These are phyloP conservation scores for Scheffersomyces parashehatae DNA, from an alignment of 1,139 yeast species.

Conservation along the genomic window DNA sequence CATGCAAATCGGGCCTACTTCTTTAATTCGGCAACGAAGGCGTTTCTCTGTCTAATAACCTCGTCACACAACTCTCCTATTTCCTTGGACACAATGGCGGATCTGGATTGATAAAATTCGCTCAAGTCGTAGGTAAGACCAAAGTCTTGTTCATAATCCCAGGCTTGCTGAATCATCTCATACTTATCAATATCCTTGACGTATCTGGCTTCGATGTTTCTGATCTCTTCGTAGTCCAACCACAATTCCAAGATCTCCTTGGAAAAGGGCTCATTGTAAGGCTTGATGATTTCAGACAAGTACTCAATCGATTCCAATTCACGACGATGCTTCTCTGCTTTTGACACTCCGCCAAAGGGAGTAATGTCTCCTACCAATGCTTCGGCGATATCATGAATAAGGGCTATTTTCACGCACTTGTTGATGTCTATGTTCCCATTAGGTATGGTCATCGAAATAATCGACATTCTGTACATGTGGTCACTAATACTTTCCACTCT, in stretches of 20 bases:
- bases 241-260: slow-evolving; percentile 71
- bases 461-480: slow-evolving; percentile 96
- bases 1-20: neutral
- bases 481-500: slow-evolving; percentile 79
- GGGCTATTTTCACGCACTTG: slow-evolving; percentile 82
- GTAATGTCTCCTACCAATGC: slow-evolving; percentile 92
- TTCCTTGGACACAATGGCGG: slow-evolving; percentile 69
- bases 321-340: slow-evolving; percentile 73
- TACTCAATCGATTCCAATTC: slow-evolving; percentile 76
- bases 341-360: slow-evolving; percentile 74
- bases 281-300: slow-evolving; percentile 58
- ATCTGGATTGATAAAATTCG: slow-evolving; percentile 68
- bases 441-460: slow-evolving; percentile 75
- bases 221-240: slow-evolving; percentile 87
- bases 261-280: slow-evolving; percentile 66
- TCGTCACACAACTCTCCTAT: slow-evolving; percentile 72
- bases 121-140: slow-evolving; percentile 58
- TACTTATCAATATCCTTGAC: slow-evolving; percentile 94
- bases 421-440: slow-evolving; percentile 25
- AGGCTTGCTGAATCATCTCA: slow-evolving; percentile 87
- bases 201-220: slow-evolving; percentile 80
- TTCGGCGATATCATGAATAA: slow-evolving; percentile 95
- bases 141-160: slow-evolving; percentile 78
- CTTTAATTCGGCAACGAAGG: slow-evolving; percentile 29
- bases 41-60: slow-evolving; percentile 57